Base-by-base conservation (phyloP, 2,329 filamentous ascomycete species). In the Fusarium fracticaudum region DNA sequence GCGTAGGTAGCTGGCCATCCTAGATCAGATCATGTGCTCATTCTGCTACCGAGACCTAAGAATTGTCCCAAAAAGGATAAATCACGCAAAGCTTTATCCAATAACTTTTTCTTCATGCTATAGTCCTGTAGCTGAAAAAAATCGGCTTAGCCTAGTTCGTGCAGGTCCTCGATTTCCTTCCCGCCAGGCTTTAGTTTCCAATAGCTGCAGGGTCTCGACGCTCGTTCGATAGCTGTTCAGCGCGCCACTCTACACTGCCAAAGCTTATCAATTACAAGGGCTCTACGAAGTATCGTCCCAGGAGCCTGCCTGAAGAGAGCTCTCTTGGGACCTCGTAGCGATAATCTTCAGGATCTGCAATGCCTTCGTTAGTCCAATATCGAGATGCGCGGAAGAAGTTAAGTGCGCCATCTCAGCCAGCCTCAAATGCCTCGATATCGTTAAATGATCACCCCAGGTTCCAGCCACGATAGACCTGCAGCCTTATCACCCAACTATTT, bases 271-370 rank as follows among this genome's bases (percentile, higher is more conserved):
- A 4, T 11, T 20, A 8, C 8, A 35, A 24, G 13, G 6, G 5
- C 4, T 18, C 22, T 7, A 2, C 12, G 1, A 24, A 10, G 6
- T 17, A 14, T 24, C 3, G 22, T 10, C 2, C 3, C 3, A 11
- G 20, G 26, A 7, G 17, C 12, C 12, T 35, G 31, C 3, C 31
- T 38, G 33, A 17, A 38, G 17, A 18, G 35, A 37, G 18, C 13
- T 22, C 9, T 35, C 4, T 29, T 11, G 3, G 35, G 8, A 37
- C 10, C 24, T 38, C 50, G 33, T 38, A 26, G 50, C 24, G 50
- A 54, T 29, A 7, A 6, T 22, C 2, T 38, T 54, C 50, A 24
- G 20, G n/a, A 53, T 35, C 20, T 35, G n/a, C 31, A 35, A 5
- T 2, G 20, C 4, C n/a, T 35, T 51, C 2, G 8, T 6, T 51